phyloP scores from a whole-genome alignment of 805 yeast species.

The Wickerhamiella occidentalis region DNA sequence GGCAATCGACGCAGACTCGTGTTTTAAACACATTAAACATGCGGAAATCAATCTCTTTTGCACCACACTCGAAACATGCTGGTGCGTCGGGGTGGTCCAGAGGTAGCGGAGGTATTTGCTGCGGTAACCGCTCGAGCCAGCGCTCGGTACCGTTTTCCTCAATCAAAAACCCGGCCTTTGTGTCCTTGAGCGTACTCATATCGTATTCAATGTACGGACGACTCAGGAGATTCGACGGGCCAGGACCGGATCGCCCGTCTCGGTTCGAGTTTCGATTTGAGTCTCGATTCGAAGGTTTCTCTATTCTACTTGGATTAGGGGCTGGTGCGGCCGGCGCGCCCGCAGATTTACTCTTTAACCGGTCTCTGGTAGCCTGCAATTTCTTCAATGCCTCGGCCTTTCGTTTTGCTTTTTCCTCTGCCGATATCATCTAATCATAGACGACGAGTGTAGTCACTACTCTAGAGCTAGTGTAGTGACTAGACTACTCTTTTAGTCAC shows the following conservation, averaged over 20 bases:
- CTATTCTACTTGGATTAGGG: neutral
- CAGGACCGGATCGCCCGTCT: conserved; percentile 3
- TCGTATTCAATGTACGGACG: conserved; percentile 40
- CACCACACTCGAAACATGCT: conserved; percentile 69
- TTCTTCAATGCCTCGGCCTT: conserved; percentile 20
- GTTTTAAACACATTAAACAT: conserved; percentile 51
- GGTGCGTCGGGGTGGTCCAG: conserved; percentile 61
- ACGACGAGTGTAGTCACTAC: neutral
- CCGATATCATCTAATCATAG: conserved; percentile 8
- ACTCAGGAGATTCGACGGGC: conserved; percentile 17
- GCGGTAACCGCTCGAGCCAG: conserved; percentile 23
- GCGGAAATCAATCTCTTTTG: conserved; percentile 69
- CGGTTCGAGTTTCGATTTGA: no score
- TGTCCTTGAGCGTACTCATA: conserved; percentile 79
- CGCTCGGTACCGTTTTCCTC: conserved; percentile 27
- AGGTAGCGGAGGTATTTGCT: conserved; percentile 28
- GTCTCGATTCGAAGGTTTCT: neutral
- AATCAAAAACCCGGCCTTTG: conserved; percentile 71
- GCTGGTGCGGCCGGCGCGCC: no score
- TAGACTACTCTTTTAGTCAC: no score
- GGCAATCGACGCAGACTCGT: conserved; percentile 72
- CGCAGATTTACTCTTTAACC: conserved; percentile 11
- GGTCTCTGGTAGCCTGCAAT: conserved; percentile 18
- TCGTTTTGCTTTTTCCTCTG: conserved; percentile 18
- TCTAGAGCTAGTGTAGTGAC: no score